Evolutionary conservation across 2,329 filamentous ascomycete genomes (phyloP).

Genomic region (Alternaria alternata): DNA sequence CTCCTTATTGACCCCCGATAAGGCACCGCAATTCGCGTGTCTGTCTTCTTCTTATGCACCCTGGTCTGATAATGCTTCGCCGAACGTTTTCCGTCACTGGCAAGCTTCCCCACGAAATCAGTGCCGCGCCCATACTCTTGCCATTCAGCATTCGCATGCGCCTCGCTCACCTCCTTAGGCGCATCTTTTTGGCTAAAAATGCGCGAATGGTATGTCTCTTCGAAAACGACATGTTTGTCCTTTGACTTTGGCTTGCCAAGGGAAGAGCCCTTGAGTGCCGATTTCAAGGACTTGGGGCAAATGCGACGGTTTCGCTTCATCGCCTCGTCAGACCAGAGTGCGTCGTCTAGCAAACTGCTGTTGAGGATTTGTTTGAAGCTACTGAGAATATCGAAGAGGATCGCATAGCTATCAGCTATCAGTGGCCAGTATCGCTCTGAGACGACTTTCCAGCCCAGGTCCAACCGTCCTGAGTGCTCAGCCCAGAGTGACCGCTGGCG

Average conservation of each 20-base stretch:
- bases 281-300: background rate
- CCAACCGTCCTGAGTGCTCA: background rate
- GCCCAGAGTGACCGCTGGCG: background rate
- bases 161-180: background rate
- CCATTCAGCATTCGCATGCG: background rate
- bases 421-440: background rate
- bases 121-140: background rate
- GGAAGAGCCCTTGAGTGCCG: background rate
- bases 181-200: background rate
- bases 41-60: background rate
- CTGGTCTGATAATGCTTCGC: background rate
- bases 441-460: background rate
- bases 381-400: background rate
- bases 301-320: background rate
- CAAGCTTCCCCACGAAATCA: background rate
- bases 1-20: background rate
- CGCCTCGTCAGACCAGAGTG: background rate
- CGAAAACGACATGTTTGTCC: background rate
- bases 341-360: background rate
- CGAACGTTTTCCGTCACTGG: background rate
- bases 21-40: background rate
- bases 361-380: background rate
- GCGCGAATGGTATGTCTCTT: background rate
- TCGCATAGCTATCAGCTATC: background rate
- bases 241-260: background rate